Evolutionary conservation across 345 rosid species (phyloP).

Genomic region (Acer saccharum): DNA sequence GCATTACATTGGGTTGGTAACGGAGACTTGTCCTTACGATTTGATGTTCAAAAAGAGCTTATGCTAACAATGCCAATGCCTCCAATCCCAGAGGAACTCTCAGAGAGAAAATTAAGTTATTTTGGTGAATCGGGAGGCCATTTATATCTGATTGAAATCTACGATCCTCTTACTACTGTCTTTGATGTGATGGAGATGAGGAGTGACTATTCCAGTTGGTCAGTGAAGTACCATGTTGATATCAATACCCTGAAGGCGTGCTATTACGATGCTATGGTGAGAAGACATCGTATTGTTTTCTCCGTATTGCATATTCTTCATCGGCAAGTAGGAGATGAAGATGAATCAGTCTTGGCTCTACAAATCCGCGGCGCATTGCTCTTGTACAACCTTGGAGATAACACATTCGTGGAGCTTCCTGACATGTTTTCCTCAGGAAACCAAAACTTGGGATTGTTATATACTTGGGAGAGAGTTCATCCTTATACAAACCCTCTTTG

Average conservation of each 20-base stretch:
- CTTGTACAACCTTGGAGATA: constrained; percentile 5
- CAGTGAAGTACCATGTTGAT: constrained; percentile 33
- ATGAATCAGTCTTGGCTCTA: constrained; percentile 20
- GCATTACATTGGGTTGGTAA: constrained; percentile 34
- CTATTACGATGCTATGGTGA: not conserved
- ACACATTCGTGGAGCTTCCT: not conserved
- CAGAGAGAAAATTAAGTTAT: constrained; percentile 24
- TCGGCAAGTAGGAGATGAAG: constrained; percentile 5
- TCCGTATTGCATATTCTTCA: constrained; percentile 12
- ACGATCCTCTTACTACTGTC: constrained; percentile 6
- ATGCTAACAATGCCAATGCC: constrained; percentile 29
- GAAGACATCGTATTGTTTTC: not conserved
- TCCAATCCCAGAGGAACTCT: constrained; percentile 14
- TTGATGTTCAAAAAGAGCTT: constrained; percentile 16
- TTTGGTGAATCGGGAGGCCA: constrained; percentile 38
- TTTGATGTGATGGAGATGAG: constrained; percentile 32
- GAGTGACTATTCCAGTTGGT: constrained; percentile 30
- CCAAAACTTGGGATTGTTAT: constrained; percentile 10
- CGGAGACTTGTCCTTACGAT: constrained; percentile 14
- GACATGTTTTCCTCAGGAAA: not conserved
- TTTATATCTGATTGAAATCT: constrained; percentile 29
- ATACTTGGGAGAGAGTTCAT: constrained; percentile 23
- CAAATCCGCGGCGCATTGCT: constrained; percentile 18
- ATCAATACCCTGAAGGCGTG: not conserved
- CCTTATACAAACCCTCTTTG: constrained; percentile 10